Percentiles rank a stretch among this genome's conserved stretches.
Conservation (phyloP, 768 basidiomycete species). For the Phylloporus sp. region DNA sequence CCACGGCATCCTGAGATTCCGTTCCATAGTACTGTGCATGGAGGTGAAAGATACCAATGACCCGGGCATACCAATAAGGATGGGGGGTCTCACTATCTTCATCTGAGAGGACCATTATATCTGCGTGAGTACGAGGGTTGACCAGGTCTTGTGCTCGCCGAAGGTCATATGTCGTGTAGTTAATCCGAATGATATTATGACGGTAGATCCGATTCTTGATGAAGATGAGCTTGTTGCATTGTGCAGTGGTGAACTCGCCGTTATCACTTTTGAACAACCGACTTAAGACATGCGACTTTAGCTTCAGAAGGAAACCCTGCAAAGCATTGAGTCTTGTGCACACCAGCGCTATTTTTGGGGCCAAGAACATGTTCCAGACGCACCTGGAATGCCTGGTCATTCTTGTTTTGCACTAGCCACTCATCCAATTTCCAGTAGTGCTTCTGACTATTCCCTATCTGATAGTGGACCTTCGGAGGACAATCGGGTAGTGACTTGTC, state of each 20-base stretch:
- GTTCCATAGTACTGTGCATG: neutral
- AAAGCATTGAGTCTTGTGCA: no score
- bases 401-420: neutral
- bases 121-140: constrained; percentile 33
- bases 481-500: neutral
- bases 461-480: neutral
- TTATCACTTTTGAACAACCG: neutral
- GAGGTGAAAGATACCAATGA: constrained; percentile 8
- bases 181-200: constrained; percentile 24
- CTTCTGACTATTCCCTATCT: neutral
- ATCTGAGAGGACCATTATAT: constrained; percentile 36
- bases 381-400: no score
- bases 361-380: no score
- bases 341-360: no score
- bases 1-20: neutral
- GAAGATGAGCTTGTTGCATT: constrained; percentile 1
- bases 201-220: constrained; percentile 22
- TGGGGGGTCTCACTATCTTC: constrained; percentile 33
- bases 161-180: constrained; percentile 32
- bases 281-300: neutral
- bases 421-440: neutral
- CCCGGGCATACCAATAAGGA: constrained; percentile 35
- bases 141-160: constrained; percentile 35
- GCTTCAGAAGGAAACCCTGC: neutral
- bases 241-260: neutral